These are phyloP conservation scores for Puccinia coronata DNA, from an alignment of 1,284 basidiomycete genomes.

Conservation along the genomic window DNA sequence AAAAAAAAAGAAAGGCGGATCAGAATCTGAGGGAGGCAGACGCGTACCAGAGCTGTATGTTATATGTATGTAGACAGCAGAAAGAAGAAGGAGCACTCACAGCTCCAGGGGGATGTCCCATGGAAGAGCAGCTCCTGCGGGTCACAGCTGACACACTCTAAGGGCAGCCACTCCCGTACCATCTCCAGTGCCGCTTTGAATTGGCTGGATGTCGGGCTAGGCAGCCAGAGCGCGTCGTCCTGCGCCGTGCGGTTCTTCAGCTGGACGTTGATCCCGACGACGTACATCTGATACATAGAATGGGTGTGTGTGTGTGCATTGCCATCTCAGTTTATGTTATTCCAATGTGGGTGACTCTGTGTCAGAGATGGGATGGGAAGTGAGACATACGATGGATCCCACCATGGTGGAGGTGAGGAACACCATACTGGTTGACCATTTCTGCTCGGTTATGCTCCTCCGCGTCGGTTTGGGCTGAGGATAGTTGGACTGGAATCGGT, in stretches of 20 bases:
- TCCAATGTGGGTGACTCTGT: too few species aligned
- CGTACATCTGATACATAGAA: constrained; percentile 25
- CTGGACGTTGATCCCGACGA: constrained; percentile 40
- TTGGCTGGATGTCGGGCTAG: neutral
- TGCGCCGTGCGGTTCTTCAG: too few species aligned
- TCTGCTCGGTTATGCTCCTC: constrained; percentile 13
- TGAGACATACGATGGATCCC: constrained; percentile 19
- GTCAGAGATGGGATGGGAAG: neutral
- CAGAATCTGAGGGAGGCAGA: neutral
- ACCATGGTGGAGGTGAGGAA: constrained; percentile 40
- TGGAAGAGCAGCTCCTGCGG: constrained; percentile 25
- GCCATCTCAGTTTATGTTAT: too few species aligned
- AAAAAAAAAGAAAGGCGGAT: neutral
- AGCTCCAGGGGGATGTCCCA: constrained; percentile 24
- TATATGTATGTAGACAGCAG: neutral
- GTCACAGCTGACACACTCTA: constrained; percentile 13
- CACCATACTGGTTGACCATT: constrained; percentile 41
- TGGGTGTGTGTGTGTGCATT: neutral
- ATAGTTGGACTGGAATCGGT: neutral
- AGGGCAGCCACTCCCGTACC: neutral
- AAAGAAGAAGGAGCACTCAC: neutral
- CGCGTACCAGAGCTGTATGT: too few species aligned
- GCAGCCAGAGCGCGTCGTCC: too few species aligned
- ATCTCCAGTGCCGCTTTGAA: constrained; percentile 17
- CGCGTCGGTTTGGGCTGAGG: neutral